A percentile compares a stretch with the other conserved stretches of the same genome.
phyloP scores from a whole-genome alignment of 2,329 filamentous ascomycete genomes.

The Dactylellina parvicollis region DNA sequence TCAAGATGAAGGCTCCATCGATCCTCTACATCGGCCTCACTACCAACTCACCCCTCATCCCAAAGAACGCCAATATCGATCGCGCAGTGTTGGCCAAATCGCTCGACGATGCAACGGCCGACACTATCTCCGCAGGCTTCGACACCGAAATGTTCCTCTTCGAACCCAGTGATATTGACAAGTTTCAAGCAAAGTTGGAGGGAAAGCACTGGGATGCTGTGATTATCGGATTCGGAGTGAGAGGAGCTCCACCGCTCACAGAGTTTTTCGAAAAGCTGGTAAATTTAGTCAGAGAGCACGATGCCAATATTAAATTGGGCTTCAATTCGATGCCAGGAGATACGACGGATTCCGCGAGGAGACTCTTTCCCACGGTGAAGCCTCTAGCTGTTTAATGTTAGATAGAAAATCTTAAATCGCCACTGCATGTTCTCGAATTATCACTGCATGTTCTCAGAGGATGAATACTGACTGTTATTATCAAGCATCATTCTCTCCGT shows the following conservation, averaged over 20 bases:
- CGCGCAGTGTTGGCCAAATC: neutral
- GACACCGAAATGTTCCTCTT: conserved; percentile 10
- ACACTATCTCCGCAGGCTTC: conserved; percentile 10
- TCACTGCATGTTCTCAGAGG: too few relatives aligned
- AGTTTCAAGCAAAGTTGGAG: conserved; percentile 15
- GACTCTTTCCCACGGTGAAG: conserved; percentile 16
- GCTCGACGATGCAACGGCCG: neutral
- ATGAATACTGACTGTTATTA: too few relatives aligned
- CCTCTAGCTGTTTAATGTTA: neutral
- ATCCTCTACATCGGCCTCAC: conserved; percentile 25
- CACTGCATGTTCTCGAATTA: too few relatives aligned
- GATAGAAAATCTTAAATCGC: neutral
- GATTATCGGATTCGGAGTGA: conserved; percentile 17
- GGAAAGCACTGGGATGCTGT: conserved; percentile 26
- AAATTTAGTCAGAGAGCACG: conserved; percentile 13
- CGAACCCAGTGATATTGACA: conserved; percentile 4
- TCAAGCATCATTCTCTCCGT: too few relatives aligned
- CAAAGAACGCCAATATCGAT: neutral
- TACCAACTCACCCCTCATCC: neutral
- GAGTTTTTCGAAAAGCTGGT: conserved; percentile 1
- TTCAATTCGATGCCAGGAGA: conserved; percentile 1
- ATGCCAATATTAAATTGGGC: conserved; percentile 19
- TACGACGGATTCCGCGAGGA: conserved; percentile 9
- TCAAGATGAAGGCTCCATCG: conserved; percentile 22
- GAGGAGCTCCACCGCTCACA: neutral